Base-by-base conservation (phyloP, 768 basidiomycete genomes). In the Kwoniella bestiolae region DNA sequence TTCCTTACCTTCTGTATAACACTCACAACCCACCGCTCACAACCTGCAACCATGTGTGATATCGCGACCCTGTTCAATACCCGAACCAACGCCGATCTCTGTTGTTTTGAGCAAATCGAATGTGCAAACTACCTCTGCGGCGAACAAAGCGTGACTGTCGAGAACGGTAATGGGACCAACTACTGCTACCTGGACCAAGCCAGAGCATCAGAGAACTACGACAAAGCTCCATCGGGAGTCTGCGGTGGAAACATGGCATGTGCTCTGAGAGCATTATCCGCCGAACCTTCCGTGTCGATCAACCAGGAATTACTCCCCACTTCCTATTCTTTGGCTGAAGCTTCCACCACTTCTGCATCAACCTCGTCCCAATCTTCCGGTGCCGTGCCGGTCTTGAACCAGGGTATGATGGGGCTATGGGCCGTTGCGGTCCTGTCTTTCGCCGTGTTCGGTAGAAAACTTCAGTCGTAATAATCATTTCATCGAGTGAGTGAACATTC, bases 61-160 rank as follows among this genome's bases (percentile, higher is more conserved):
- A 55, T 55, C 9, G 52, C 52, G 4, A 55, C 52, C n/a, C n/a
- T 55, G 11, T 32, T 55, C 52, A 55, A 55, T 35, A 55, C 52
- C 3, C 29, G 34, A 8, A 23, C 52, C 14, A 32, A 55, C 18
- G 12, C 32, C 14, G 52, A 55, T 55, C 21, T 55, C n/a, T 55
- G 52, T 21, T 55, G 52, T 25, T 55, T 55, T n/a, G 52, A 55
- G 9, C 26, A 23, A 34, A 21, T 34, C 6, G 29, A 32, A 55
- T 55, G 52, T 38, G 52, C 52, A 18, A 55, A 55, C 7, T 55
- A 55, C 32, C 12, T 55, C 3, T 55, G 52, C 23, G 52, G 32
- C 11, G 23, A 11, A 18, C 52, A 55, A 21, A 21, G 14, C 11
- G 16, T 18, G n/a, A 35, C 29, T 0, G 32, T 55, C 26, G 18